phyloP scores from a whole-genome alignment of 805 yeast species.

The Candida lessepsii region DNA sequence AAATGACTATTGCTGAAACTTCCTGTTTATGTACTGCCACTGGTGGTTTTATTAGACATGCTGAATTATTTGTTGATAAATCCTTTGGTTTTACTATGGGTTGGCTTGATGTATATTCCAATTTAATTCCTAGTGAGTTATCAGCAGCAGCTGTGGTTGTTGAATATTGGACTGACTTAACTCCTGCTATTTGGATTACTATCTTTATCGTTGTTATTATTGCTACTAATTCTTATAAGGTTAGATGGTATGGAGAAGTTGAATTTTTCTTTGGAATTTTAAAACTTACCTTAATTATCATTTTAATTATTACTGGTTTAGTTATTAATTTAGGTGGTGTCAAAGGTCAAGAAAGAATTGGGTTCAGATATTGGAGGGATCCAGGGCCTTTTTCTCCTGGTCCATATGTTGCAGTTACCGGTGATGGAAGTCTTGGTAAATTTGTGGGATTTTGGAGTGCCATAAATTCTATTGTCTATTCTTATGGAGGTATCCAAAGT shows the following conservation, averaged over 20 bases:
- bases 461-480: conserved; percentile 40
- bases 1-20: conserved; percentile 39
- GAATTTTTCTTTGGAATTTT: conserved; percentile 28
- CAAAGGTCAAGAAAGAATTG: conserved; percentile 18
- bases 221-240: conserved; percentile 33
- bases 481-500: conserved; percentile 33
- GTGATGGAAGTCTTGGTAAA: conserved; percentile 36
- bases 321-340: conserved; percentile 25
- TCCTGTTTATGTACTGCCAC: conserved; percentile 38
- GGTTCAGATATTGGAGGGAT: conserved; percentile 41
- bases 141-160: conserved; percentile 46
- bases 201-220: conserved; percentile 37
- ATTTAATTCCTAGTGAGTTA: conserved; percentile 40
- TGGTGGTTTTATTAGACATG: conserved; percentile 34
- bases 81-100: conserved; percentile 49
- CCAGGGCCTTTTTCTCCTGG: conserved; percentile 38
- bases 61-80: conserved; percentile 41
- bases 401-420: conserved; percentile 34
- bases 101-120: conserved; percentile 38
- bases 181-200: conserved; percentile 47
- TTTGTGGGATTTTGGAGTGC: conserved; percentile 31
- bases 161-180: conserved; percentile 44
- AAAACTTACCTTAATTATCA: conserved; percentile 22
- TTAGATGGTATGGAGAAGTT: conserved; percentile 36
- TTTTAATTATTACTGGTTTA: conserved; percentile 20